Conservation (phyloP, 371 early-diverging fungal genomes). For the Mortierella sp. region DNA sequence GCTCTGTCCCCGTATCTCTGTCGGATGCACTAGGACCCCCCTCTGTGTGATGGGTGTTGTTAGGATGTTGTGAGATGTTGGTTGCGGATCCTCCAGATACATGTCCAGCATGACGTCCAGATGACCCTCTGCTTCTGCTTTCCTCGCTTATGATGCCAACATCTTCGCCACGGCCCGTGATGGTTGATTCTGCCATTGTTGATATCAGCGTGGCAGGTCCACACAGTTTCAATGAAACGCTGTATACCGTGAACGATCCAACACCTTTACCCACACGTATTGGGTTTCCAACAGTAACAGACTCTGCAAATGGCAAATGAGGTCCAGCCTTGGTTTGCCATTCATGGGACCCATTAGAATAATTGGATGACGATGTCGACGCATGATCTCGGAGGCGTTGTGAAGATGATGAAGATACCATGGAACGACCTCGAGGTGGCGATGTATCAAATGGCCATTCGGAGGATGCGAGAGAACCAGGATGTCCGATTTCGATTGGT, state of each 20-base stretch:
- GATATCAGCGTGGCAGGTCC: constrained; percentile 12
- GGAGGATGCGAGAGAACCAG: constrained; percentile 21
- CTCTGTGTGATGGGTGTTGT: not conserved
- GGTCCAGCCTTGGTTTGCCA: constrained; percentile 19
- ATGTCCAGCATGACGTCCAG: constrained; percentile 15
- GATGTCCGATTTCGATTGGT: constrained; percentile 37
- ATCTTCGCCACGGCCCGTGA: not conserved
- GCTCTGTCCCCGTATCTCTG: not conserved
- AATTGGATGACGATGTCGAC: not conserved
- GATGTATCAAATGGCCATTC: constrained; percentile 43
- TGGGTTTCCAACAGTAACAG: constrained; percentile 35
- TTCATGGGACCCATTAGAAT: not conserved
- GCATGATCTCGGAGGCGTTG: no score
- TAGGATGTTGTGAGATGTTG: not conserved
- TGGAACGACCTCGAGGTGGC: constrained; percentile 8
- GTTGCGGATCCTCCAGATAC: not conserved
- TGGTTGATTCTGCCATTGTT: not conserved
- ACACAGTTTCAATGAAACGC: constrained; percentile 31
- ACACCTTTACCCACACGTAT: constrained; percentile 42
- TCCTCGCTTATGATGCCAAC: not conserved
- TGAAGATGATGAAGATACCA: not conserved
- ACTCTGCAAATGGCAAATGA: constrained; percentile 42
- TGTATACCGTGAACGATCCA: constrained; percentile 45
- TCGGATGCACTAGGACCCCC: not conserved
- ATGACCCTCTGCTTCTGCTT: not conserved